Conservation (phyloP, 73 alveolate genomes). For the Symbiodinium pilosum region DNA sequence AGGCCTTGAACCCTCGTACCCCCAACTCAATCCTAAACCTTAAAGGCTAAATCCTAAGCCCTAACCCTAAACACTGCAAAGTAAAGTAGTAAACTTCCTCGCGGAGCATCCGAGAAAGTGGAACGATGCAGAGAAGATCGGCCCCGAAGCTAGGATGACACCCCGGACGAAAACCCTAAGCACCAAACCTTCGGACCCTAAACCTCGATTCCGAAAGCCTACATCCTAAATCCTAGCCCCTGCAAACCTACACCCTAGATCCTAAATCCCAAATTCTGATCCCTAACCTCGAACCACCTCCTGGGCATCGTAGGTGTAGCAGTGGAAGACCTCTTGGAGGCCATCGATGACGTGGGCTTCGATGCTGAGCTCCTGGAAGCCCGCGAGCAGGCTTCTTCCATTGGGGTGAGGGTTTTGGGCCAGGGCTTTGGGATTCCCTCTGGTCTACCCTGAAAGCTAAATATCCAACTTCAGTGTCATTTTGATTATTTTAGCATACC, state of each 20-base stretch:
- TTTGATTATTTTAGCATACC: not conserved
- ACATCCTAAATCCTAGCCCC: no score
- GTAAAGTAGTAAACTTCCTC: no score
- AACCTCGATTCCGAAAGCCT: not conserved
- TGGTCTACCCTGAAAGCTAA: not conserved
- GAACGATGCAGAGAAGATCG: no score
- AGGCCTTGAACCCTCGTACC: no score
- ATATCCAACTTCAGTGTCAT: not conserved
- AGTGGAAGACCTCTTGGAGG: slow-evolving; percentile 32
- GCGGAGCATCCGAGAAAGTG: no score
- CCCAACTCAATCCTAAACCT: no score
- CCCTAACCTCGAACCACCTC: not conserved
- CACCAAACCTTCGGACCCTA: not conserved
- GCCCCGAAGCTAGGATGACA: no score
- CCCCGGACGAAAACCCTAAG: not conserved
- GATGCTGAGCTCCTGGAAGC: slow-evolving; percentile 74
- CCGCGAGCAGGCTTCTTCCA: not conserved
- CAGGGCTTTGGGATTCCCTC: not conserved
- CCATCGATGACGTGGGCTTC: slow-evolving; percentile 55
- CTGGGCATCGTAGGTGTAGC: not conserved
- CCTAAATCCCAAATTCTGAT: not conserved
- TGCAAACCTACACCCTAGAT: no score
- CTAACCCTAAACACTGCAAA: no score
- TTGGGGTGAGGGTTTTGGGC: not conserved
- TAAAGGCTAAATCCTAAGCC: no score